Evolutionary conservation across 1,284 basidiomycete genomes (phyloP).

Genomic region (Singerocomus inundabilis): DNA sequence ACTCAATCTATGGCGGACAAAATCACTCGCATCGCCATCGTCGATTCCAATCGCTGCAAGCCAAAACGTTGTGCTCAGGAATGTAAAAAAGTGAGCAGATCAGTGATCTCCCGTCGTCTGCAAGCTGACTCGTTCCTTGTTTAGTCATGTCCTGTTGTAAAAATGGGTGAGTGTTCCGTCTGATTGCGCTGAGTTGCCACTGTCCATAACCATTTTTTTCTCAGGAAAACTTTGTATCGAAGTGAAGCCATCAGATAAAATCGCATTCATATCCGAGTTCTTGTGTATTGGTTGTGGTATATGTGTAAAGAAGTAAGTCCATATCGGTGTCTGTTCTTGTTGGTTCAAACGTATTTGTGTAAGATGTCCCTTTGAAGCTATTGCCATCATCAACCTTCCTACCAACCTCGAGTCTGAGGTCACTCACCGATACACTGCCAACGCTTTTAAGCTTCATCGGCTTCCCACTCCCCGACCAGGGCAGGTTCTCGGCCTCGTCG

Average conservation of each 20-base stretch:
- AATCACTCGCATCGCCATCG: constrained; percentile 94
- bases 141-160: constrained; percentile 94
- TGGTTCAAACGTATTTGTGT: constrained; percentile 4
- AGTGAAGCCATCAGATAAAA: constrained; percentile 91
- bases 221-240: constrained; percentile 96
- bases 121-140: constrained; percentile 13
- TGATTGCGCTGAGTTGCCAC: constrained; percentile 3
- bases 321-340: constrained; percentile 4
- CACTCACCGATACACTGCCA: constrained; percentile 95
- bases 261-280: constrained; percentile 96
- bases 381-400: constrained; percentile 95
- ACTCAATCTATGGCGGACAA: constrained; percentile 70
- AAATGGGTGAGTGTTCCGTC: constrained; percentile 74
- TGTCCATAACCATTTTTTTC: neutral
- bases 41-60: constrained; percentile 91
- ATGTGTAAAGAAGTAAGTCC: constrained; percentile 91
- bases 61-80: constrained; percentile 91
- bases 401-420: constrained; percentile 93
- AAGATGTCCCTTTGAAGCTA: constrained; percentile 97
- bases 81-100: constrained; percentile 74
- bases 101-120: neutral
- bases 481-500: constrained; percentile 93
- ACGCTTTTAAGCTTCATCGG: constrained; percentile 97
- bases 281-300: constrained; percentile 98
- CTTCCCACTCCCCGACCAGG: constrained; percentile 93